Evolutionary conservation across 352 stramenopile genomes (phyloP), one percentile per base, ranked within the genome.

Genomic region (Phytophthora quininea): DNA sequence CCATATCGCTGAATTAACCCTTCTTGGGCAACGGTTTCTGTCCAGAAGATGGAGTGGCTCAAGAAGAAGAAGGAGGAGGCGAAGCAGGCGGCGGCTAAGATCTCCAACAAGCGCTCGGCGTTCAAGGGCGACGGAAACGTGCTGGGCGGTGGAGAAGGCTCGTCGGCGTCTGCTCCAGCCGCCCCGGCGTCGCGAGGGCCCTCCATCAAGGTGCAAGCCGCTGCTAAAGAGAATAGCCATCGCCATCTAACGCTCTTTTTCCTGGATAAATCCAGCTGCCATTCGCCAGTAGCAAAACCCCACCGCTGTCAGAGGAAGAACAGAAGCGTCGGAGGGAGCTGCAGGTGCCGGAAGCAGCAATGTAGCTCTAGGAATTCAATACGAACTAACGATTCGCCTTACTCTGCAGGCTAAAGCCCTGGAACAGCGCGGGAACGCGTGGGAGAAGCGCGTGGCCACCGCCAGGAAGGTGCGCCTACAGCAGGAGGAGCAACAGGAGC

Each of bases 41-140:
- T 24, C 19, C 19, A 24, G 19, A 24, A 24, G 19, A 89, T 89
- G 80, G 80, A 89, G 42, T 92, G 84, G 84, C 73, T 92, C 15
- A 92, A 90, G 80, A 92, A 92, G 79, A 91, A 91, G 75, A 92
- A 90, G 76, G 77, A 90, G 12, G 82, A 77, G 61, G 84, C 81
- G 40, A 87, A 89, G 71, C 71, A 88, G 67, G 82, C 82, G 19
- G 80, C 80, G 4, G 79, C 84, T 53, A 92, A 92, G 77, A 80
- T 92, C 47, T 80, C 87, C 57, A 92, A 91, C 70, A 89, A 90
- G 69, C 82, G 82, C 50, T 74, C 71, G 29, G 38, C 74, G 19
- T 92, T 91, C 65, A 78, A 78, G 30, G 84, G 84, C 5, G 82
- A 92, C 32, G 84, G 84, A 0, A 88, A 92, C 48, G 78, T 89